Conservation (phyloP, 768 basidiomycete genomes). For the Termitomyces sp. region DNA sequence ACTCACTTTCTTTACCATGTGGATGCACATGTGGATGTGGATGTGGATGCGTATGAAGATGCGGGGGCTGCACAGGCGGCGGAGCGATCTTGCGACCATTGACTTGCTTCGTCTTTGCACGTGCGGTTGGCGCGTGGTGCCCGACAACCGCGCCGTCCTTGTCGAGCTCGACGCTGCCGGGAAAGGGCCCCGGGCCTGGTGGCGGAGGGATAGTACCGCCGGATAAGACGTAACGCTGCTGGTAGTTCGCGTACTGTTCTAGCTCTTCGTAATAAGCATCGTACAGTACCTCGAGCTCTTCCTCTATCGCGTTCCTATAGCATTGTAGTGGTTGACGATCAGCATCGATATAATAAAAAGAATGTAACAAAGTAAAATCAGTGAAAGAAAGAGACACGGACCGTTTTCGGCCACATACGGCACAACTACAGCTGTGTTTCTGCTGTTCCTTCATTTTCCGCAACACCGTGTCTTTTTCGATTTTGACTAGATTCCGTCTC, state of each 20-base stretch:
- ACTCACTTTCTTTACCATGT: constrained; percentile 68
- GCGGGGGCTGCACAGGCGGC: constrained; percentile 11
- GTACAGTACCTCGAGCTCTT: constrained; percentile 99
- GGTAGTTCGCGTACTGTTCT: constrained; percentile 97
- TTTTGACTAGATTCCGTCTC: constrained; percentile 86
- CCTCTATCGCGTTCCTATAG: constrained; percentile 91
- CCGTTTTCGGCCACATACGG: constrained; percentile 97
- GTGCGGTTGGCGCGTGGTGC: constrained; percentile 16
- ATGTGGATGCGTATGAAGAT: constrained; percentile 35
- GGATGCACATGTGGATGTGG: constrained; percentile 35
- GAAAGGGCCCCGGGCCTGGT: constrained; percentile 96
- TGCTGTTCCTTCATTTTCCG: constrained; percentile 99
- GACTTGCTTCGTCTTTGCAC: constrained; percentile 11
- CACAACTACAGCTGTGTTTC: constrained; percentile 92
- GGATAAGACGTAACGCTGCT: constrained; percentile 91
- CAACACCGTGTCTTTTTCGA: constrained; percentile 97
- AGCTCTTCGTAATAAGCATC: constrained; percentile 99
- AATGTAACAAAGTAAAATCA: constrained; percentile 19
- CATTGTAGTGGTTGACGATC: constrained; percentile 10
- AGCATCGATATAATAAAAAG: constrained; percentile 7
- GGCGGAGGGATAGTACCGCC: constrained; percentile 88
- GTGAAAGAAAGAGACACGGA: constrained; percentile 37
- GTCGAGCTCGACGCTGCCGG: constrained; percentile 95
- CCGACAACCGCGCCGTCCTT: constrained; percentile 73
- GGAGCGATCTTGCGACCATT: constrained; percentile 16